These are phyloP conservation scores for Candida sojae DNA, from an alignment of 1,139 yeast genomes.

Conservation along the genomic window DNA sequence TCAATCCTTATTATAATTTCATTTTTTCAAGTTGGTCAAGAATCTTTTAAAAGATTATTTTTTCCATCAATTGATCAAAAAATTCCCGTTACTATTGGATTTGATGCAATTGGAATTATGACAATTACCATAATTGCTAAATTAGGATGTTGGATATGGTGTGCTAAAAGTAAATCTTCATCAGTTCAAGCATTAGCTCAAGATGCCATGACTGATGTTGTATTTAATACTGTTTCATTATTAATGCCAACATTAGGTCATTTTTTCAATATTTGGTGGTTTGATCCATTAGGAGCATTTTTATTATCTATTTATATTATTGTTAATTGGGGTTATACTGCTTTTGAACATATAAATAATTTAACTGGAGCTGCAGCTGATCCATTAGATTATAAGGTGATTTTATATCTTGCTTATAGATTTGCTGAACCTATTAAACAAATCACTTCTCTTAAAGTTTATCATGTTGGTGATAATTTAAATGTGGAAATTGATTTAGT, in stretches of 20 bases:
- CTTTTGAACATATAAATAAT: constrained; percentile 71
- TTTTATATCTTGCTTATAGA: constrained; percentile 65
- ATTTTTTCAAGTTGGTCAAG: constrained; percentile 72
- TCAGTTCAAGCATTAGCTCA: constrained; percentile 80
- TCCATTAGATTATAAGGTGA: constrained; percentile 62
- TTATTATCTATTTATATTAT: constrained; percentile 63
- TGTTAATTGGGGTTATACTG: constrained; percentile 62
- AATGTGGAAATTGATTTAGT: constrained; percentile 79
- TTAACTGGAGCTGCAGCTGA: constrained; percentile 75
- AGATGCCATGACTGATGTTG: constrained; percentile 77
- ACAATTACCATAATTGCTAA: constrained; percentile 60
- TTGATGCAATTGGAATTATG: constrained; percentile 63
- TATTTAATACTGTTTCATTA: constrained; percentile 69
- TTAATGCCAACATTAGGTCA: constrained; percentile 68
- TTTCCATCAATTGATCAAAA: constrained; percentile 29
- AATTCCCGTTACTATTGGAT: constrained; percentile 50
- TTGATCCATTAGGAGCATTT: constrained; percentile 72
- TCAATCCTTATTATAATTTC: constrained; percentile 71
- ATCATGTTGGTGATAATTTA: constrained; percentile 76
- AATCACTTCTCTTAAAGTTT: constrained; percentile 68
- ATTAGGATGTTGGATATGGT: constrained; percentile 64
- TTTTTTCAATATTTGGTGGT: constrained; percentile 59
- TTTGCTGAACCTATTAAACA: constrained; percentile 69
- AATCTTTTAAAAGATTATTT: constrained; percentile 46
- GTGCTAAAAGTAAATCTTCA: constrained; percentile 61